phyloP scores from a whole-genome alignment of 2,329 filamentous ascomycete species.

The Alternaria rosae region DNA sequence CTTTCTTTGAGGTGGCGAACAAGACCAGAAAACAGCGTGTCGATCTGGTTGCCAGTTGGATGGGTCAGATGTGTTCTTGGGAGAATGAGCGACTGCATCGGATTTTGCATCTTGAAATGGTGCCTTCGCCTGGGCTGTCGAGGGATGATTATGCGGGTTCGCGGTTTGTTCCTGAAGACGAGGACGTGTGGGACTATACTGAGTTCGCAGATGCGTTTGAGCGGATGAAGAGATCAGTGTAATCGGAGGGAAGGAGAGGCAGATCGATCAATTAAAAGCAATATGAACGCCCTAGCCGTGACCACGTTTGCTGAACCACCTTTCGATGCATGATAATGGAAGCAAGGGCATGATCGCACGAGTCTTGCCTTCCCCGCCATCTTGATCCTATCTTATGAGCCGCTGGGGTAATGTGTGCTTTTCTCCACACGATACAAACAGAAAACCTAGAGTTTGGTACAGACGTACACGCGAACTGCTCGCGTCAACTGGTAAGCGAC shows the following conservation, averaged over 20 bases:
- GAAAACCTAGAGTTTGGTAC: neutral
- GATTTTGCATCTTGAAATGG: conserved; percentile 38
- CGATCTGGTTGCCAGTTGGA: conserved; percentile 34
- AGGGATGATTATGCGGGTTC: conserved; percentile 31
- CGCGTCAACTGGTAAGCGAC: conserved; percentile 14
- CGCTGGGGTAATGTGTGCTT: neutral
- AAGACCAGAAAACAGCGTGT: conserved; percentile 39
- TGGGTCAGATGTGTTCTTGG: conserved; percentile 32
- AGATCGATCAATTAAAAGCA: neutral
- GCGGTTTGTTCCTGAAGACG: conserved; percentile 28
- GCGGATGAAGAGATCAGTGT: conserved; percentile 13
- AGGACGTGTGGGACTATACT: conserved; percentile 34
- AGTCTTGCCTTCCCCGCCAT: neutral
- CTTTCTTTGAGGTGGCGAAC: conserved; percentile 32
- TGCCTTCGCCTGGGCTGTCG: conserved; percentile 13
- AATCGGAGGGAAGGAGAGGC: neutral
- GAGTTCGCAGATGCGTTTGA: conserved; percentile 38
- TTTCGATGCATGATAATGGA: neutral
- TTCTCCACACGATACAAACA: neutral
- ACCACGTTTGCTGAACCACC: neutral
- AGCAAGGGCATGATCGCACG: neutral
- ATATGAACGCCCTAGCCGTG: neutral
- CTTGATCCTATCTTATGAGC: neutral
- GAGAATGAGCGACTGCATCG: conserved; percentile 27
- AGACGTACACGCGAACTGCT: neutral